Evolutionary conservation across 1,284 basidiomycete genomes (phyloP).

Genomic region (Singerocomus rubriflavus): DNA sequence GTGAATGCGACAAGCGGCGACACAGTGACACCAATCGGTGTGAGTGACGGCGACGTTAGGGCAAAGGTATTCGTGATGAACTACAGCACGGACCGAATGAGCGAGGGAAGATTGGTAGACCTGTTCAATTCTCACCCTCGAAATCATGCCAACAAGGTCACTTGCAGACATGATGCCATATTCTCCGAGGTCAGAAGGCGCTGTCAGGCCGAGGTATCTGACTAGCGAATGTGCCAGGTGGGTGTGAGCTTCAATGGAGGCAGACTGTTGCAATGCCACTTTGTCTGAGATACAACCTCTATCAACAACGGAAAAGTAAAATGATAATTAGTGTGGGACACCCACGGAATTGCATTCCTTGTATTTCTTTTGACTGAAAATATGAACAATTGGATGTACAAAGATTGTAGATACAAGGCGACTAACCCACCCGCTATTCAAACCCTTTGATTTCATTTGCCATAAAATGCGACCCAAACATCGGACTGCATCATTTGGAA

Average conservation of each 20-base stretch:
- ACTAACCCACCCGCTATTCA: conserved; percentile 59
- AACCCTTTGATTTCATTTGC: conserved; percentile 55
- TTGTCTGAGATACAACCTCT: conserved; percentile 42
- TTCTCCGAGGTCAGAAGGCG: conserved; percentile 53
- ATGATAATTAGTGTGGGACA: conserved; percentile 9
- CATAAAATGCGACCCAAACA: conserved; percentile 76
- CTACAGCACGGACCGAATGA: conserved; percentile 38
- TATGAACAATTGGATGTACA: neutral
- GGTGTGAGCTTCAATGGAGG: conserved; percentile 54
- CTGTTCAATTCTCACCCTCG: conserved; percentile 46
- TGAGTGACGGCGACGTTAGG: conserved; percentile 62
- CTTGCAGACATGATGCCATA: conserved; percentile 55
- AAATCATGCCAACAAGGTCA: conserved; percentile 68
- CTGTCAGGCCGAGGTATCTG: conserved; percentile 58
- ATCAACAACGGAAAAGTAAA: conserved; percentile 1
- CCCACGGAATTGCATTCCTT: conserved; percentile 75
- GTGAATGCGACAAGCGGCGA: conserved; percentile 78
- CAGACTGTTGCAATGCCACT: conserved; percentile 38
- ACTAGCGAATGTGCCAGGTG: conserved; percentile 70
- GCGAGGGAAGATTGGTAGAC: neutral
- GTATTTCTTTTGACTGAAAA: conserved; percentile 60
- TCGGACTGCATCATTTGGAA: conserved; percentile 73
- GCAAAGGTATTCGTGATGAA: conserved; percentile 90
- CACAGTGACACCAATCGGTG: conserved; percentile 77
- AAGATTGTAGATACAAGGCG: conserved; percentile 6